Base-by-base conservation (phyloP, 2,329 filamentous ascomycete genomes). In the Dactylellina parvicollis region DNA sequence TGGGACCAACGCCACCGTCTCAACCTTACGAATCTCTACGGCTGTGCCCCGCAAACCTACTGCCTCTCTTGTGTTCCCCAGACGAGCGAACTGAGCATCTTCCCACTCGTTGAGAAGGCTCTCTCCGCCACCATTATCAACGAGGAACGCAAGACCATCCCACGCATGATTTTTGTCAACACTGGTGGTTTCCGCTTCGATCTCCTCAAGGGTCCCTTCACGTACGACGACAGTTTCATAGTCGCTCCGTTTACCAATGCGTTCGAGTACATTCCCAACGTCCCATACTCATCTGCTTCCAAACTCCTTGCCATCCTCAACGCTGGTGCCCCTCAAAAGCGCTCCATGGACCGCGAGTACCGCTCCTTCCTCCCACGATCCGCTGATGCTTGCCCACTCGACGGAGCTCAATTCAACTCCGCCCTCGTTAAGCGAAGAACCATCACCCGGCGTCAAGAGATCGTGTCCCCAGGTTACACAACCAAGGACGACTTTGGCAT, bases 171-270 rank as follows among this genome's bases (percentile, higher is more conserved):
- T 28, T 87, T 98, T 55, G 84, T 91, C 64, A 99, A 99, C 81
- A 96, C 92, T 0, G 95, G 95, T 24, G 91, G 91, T 2, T 88
- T 99, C 76, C 90, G 95, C 46, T 99, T 98, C 80, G 95, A 99
- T 80, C 91, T 99, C 74, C 96, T 97, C 84, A 88, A 94, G 80
- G 95, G 95, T 0, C 84, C 89, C 0, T 98, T 98, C 79, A 98
- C 95, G 0, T 87, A 88, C 38, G 95, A 99, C 79, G 90, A 89
- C 2, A 92, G 90, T 0, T 98, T 88, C 79, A 89, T 94, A 38
- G 85, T 98, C 26, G 96, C 91, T 7, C 95, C 95, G 0, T 99
- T 99, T 79, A 88, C 87, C 1, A 96, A 90, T 80, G 87, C 86
- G 0, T 90, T 97, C 80, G 84, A 85, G 24, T 92, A 88, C 76